Evolutionary conservation across 345 rosid species (phyloP).

Genomic region (Atalantia buxifolia): DNA sequence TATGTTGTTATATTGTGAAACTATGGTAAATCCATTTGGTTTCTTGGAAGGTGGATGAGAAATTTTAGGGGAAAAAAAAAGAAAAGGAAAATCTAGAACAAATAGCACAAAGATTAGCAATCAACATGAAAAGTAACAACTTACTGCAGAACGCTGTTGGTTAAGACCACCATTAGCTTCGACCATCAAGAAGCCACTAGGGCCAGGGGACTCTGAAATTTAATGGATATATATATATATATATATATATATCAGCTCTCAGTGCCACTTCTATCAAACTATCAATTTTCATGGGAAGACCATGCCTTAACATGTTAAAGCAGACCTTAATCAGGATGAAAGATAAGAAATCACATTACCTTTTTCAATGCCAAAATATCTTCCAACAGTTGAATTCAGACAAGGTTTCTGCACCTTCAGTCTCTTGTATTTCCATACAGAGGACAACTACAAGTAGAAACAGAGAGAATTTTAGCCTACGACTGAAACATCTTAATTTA

Average conservation of each 20-base stretch:
- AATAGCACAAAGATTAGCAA: not conserved
- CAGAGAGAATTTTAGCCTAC: not conserved
- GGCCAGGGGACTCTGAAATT: slow-evolving; percentile 46
- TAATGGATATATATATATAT: not conserved
- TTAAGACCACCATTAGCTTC: slow-evolving; percentile 98
- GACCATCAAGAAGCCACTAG: slow-evolving; percentile 67
- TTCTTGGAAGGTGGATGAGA: too few species aligned
- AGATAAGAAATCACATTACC: slow-evolving; percentile 32
- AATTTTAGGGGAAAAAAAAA: not conserved
- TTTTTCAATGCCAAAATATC: slow-evolving; percentile 31
- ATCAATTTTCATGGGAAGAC: not conserved
- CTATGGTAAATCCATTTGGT: not conserved
- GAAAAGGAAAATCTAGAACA: not conserved
- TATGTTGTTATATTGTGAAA: not conserved
- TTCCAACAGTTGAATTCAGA: slow-evolving; percentile 41
- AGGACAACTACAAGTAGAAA: slow-evolving; percentile 50
- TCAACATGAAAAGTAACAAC: slow-evolving; percentile 7
- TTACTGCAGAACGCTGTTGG: slow-evolving; percentile 95
- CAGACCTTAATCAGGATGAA: not conserved
- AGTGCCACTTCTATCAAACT: not conserved
- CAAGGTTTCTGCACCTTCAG: slow-evolving; percentile 76
- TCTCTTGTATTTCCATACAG: slow-evolving; percentile 76
- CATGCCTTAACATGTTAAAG: not conserved
- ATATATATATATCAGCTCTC: slow-evolving; percentile 7
- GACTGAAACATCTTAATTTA: not conserved